Conservation (phyloP, 495 filamentous ascomycete species). For the Penicillium maclennaniae region DNA sequence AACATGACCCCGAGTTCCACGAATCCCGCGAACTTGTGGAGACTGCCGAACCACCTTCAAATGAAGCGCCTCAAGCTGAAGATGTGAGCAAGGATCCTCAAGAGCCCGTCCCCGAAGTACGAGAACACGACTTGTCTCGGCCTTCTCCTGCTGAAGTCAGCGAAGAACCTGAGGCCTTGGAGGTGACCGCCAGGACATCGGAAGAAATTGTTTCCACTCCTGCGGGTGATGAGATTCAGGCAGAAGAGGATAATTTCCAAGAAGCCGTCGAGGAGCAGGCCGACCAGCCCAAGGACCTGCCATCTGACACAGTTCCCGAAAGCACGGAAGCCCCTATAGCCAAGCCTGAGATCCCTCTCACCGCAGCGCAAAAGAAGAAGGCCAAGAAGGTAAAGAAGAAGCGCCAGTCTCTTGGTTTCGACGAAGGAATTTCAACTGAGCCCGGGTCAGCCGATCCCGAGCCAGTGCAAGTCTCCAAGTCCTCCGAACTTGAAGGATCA, state of each 20-base stretch:
- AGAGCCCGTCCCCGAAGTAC: neutral
- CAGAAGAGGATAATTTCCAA: constrained; percentile 22
- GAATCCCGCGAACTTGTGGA: constrained; percentile 5
- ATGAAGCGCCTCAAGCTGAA: neutral
- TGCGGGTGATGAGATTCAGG: neutral
- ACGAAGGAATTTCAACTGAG: constrained; percentile 16
- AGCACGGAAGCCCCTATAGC: neutral
- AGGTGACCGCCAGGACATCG: neutral
- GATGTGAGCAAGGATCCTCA: neutral
- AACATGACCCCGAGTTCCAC: constrained; percentile 1
- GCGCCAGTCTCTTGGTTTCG: constrained; percentile 24
- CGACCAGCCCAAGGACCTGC: constrained; percentile 3
- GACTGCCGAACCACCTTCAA: neutral
- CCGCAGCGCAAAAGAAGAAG: constrained; percentile 24
- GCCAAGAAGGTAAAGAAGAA: constrained; percentile 35
- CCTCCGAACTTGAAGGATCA: constrained; percentile 14
- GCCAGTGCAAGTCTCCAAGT: constrained; percentile 4
- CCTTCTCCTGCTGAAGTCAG: neutral
- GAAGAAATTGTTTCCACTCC: constrained; percentile 1
- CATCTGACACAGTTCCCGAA: constrained; percentile 6
- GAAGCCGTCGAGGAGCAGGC: constrained; percentile 23
- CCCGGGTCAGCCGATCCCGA: constrained; percentile 10
- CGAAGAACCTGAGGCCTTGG: neutral
- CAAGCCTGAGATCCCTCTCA: constrained; percentile 13
- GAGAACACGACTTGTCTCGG: neutral